phyloP scores from a whole-genome alignment of 1,284 basidiomycete genomes.

The Puccinia triticina region DNA sequence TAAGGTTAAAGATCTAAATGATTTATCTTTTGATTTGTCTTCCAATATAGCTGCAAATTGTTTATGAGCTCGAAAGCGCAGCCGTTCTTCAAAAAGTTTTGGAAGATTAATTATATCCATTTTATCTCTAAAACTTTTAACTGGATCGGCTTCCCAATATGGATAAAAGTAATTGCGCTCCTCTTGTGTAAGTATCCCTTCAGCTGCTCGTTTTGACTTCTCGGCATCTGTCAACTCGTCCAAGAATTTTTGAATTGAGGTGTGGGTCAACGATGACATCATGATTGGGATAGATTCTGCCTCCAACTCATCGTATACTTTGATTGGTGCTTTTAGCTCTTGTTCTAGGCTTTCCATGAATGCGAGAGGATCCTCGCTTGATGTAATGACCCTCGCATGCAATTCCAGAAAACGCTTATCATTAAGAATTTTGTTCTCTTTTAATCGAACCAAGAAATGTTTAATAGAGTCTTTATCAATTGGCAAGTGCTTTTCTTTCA shows the following conservation, averaged over 20 bases:
- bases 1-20: background rate
- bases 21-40: background rate
- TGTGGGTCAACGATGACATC: background rate
- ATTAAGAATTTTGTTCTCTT: no score
- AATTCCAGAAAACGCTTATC: no score
- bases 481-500: no score
- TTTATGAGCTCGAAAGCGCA: background rate
- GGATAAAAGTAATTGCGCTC: conserved; percentile 16
- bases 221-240: background rate
- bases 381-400: background rate
- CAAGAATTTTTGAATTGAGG: background rate
- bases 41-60: background rate
- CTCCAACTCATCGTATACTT: background rate
- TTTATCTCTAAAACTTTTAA: background rate
- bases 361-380: background rate
- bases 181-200: background rate
- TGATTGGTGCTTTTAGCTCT: background rate
- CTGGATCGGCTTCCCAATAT: no score
- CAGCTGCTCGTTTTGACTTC: no score
- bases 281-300: background rate
- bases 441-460: no score
- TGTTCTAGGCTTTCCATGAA: background rate
- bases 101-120: background rate
- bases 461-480: no score
- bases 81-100: background rate